These are phyloP conservation scores for Acidomyces sp. DNA, from an alignment of 495 filamentous ascomycete species.

Conservation along the genomic window DNA sequence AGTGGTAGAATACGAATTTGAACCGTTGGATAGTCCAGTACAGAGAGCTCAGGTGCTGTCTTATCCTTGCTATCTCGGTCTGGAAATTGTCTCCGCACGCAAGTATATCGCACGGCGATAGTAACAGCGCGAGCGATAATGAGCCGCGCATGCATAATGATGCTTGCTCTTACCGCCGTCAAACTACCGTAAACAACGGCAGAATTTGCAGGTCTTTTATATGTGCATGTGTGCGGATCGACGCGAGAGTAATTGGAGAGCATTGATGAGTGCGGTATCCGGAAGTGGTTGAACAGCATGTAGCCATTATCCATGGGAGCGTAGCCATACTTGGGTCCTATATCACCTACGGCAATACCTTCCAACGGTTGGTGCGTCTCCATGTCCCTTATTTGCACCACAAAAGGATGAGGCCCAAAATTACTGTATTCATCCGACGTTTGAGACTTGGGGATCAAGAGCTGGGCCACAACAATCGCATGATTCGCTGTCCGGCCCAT, in stretches of 20 bases:
- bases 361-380: slow-evolving; percentile 32
- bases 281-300: slow-evolving; percentile 36
- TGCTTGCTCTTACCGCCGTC: slow-evolving; percentile 35
- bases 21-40: slow-evolving; percentile 39
- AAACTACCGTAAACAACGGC: slow-evolving; percentile 36
- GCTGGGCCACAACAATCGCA: slow-evolving; percentile 36
- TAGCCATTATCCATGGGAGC: slow-evolving; percentile 39
- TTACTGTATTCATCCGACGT: slow-evolving; percentile 22
- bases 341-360: slow-evolving; percentile 37
- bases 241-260: slow-evolving; percentile 34
- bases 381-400: slow-evolving; percentile 37
- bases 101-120: slow-evolving; percentile 35
- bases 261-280: slow-evolving; percentile 37
- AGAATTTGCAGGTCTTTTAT: slow-evolving; percentile 31
- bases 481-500: slow-evolving; percentile 36
- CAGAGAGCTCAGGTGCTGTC: slow-evolving; percentile 30
- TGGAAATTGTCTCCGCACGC: slow-evolving; percentile 34
- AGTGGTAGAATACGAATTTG: slow-evolving; percentile 38
- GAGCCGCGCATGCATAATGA: slow-evolving; percentile 37
- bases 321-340: slow-evolving; percentile 26
- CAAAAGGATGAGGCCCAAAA: slow-evolving; percentile 37
- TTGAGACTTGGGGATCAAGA: slow-evolving; percentile 29
- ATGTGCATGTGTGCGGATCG: slow-evolving; percentile 30
- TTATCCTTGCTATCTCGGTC: slow-evolving; percentile 32
- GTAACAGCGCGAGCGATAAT: slow-evolving; percentile 37